Evolutionary conservation across 208 protist genomes (phyloP).

Genomic region (Leishmania amazonensis): DNA sequence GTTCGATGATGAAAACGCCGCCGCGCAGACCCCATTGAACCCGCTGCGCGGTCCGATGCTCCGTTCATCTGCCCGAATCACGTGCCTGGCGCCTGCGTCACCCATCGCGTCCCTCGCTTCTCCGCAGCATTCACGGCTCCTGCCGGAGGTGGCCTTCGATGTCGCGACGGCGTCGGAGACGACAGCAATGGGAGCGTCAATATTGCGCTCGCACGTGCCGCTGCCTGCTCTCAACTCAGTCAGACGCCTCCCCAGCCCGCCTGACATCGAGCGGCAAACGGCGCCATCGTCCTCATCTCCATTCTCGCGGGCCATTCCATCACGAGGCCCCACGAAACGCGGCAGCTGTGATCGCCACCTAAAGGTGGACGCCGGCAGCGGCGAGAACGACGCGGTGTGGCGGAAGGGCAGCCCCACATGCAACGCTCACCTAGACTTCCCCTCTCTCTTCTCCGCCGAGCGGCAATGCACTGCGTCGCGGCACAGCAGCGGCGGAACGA

Average conservation of each 20-base stretch:
- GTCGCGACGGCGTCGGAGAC: neutral
- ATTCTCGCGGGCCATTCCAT: neutral
- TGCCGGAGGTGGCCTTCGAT: neutral
- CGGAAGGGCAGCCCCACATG: neutral
- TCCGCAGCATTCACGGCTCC: neutral
- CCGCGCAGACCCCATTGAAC: neutral
- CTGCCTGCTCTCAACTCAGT: neutral
- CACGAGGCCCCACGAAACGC: neutral
- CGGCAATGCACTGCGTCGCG: neutral
- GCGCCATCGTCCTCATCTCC: neutral
- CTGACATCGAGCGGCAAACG: neutral
- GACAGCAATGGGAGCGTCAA: neutral
- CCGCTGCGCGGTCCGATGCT: slow-evolving; percentile 11
- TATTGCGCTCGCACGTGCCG: neutral
- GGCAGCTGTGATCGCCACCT: neutral
- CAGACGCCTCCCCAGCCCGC: neutral
- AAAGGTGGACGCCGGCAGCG: neutral
- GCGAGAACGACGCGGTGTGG: neutral
- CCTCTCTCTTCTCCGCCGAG: neutral
- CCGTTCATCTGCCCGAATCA: slow-evolving; percentile 6
- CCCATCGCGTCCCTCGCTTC: neutral
- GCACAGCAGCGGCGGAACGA: neutral
- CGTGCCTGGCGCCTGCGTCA: neutral
- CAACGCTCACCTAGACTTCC: neutral
- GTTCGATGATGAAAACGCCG: neutral